Percentiles rank a stretch among this genome's conserved stretches.
phyloP scores from a whole-genome alignment of 768 basidiomycete species.

The Calocybe cyanea region DNA sequence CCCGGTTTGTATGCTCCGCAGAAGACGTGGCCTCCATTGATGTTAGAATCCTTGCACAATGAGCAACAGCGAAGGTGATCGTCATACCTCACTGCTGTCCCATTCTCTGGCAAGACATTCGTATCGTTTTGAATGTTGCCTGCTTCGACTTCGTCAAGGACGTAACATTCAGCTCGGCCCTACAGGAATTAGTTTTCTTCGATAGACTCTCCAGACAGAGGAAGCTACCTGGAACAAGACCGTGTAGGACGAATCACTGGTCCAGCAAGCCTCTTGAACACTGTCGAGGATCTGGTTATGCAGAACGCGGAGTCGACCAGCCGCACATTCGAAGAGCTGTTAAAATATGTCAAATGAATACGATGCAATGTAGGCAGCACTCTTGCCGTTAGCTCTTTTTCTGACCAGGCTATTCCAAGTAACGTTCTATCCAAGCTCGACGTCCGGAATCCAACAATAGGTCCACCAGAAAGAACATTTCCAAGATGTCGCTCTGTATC shows the following conservation, averaged over 20 bases:
- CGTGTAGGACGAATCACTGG: constrained; percentile 34
- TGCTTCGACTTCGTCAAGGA: constrained; percentile 28
- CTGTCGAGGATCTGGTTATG: constrained; percentile 21
- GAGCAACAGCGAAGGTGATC: background rate
- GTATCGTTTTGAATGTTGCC: constrained; percentile 27
- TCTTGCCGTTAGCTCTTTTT: constrained; percentile 36
- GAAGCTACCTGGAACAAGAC: constrained; percentile 34
- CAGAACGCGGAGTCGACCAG: constrained; percentile 24
- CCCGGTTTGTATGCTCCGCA: constrained; percentile 17
- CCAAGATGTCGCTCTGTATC: constrained; percentile 32
- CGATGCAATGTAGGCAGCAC: background rate
- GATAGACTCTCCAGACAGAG: background rate
- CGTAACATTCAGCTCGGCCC: constrained; percentile 38
- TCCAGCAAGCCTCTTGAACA: constrained; percentile 34
- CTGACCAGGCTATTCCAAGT: constrained; percentile 46
- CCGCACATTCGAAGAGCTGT: constrained; percentile 37
- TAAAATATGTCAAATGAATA: background rate
- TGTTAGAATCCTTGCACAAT: background rate
- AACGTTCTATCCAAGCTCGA: constrained; percentile 25
- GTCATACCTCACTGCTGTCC: constrained; percentile 9
- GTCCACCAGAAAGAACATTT: constrained; percentile 22
- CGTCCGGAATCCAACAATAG: constrained; percentile 24
- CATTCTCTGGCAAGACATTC: background rate
- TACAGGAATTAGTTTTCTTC: constrained; percentile 16
- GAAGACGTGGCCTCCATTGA: constrained; percentile 8